Evolutionary conservation across 306 rosid species (phyloP).

Genomic region (Elaeagnus macrophylla): DNA sequence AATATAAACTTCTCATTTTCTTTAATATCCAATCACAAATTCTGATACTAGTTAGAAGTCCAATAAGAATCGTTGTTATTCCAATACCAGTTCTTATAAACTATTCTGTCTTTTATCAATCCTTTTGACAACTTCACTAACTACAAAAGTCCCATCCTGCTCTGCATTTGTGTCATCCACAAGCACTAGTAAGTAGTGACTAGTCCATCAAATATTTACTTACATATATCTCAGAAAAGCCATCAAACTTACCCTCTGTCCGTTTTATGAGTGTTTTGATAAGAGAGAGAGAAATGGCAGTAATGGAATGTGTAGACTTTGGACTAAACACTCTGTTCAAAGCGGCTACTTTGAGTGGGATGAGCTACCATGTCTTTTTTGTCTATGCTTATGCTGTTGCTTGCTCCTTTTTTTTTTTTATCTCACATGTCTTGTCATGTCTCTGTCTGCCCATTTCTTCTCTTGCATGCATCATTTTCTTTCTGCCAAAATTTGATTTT

Average conservation of each 20-base stretch:
- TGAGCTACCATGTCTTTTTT: slow-evolving; percentile 45
- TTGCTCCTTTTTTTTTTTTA: slow-evolving; percentile 39
- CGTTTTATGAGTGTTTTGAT: background rate
- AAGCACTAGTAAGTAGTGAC: background rate
- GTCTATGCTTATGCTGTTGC: slow-evolving; percentile 42
- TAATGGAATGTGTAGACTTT: slow-evolving; percentile 38
- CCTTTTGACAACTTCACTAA: background rate
- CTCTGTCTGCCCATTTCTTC: background rate
- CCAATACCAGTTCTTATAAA: too few relatives aligned
- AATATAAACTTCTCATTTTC: too few relatives aligned
- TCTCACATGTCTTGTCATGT: slow-evolving; percentile 33
- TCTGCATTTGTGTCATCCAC: background rate
- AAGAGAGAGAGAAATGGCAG: slow-evolving; percentile 4
- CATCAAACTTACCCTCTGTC: background rate
- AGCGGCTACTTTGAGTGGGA: slow-evolving; percentile 37
- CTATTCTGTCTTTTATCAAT: too few relatives aligned
- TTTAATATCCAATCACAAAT: too few relatives aligned
- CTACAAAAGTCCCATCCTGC: background rate
- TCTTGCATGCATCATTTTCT: background rate
- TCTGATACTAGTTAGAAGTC: too few relatives aligned
- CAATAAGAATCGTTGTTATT: too few relatives aligned
- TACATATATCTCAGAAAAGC: background rate
- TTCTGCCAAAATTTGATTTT: background rate
- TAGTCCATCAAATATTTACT: too few relatives aligned
- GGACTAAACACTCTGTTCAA: slow-evolving; percentile 46